Evolutionary conservation across 2,329 filamentous ascomycete species (phyloP).

Genomic region (Xylaria multiplex): DNA sequence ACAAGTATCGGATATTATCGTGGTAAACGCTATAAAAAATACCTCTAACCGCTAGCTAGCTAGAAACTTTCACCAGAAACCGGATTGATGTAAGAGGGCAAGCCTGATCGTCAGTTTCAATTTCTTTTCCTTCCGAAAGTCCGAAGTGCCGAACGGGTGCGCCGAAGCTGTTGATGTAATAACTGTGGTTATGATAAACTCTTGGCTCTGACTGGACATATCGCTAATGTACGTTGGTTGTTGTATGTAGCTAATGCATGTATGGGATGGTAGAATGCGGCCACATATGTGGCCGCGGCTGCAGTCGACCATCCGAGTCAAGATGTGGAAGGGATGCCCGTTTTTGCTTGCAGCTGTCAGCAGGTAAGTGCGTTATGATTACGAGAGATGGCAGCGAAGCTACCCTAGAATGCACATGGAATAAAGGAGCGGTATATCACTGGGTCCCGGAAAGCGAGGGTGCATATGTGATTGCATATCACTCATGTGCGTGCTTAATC

Average conservation of each 20-base stretch:
- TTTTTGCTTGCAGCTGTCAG: background rate
- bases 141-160: background rate
- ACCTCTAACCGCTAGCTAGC: background rate
- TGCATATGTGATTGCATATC: constrained; percentile 15
- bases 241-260: background rate
- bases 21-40: no score
- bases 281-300: background rate
- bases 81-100: background rate
- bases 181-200: background rate
- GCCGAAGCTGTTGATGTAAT: background rate
- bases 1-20: no score
- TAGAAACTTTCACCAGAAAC: background rate
- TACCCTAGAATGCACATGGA: background rate
- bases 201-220: background rate
- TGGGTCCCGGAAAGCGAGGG: constrained; percentile 22
- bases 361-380: background rate
- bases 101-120: no score
- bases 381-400: background rate
- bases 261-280: background rate
- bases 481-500: constrained; percentile 8
- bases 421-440: constrained; percentile 7
- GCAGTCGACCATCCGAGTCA: background rate
- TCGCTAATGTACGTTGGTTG: background rate
- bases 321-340: background rate
- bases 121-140: background rate